phyloP scores from a whole-genome alignment of 345 rosid species.

The Gossypium bickii region DNA sequence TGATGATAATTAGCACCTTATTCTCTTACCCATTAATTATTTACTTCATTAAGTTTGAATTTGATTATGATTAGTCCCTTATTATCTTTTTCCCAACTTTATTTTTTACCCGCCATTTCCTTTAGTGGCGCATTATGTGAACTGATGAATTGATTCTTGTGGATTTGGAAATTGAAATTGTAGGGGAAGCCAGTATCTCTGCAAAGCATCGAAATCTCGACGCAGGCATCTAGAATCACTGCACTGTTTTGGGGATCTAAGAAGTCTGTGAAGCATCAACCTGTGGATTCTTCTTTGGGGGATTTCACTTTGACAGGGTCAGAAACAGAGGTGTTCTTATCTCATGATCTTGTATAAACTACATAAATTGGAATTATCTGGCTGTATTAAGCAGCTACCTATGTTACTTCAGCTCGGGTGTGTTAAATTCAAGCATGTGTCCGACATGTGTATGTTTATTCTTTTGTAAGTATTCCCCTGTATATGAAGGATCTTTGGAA shows the following conservation, averaged over 20 bases:
- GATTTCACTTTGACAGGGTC: constrained; percentile 46
- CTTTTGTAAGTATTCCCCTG: too few species aligned
- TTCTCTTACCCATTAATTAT: too few species aligned
- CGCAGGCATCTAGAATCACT: constrained; percentile 28
- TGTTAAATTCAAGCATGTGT: neutral
- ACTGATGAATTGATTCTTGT: neutral
- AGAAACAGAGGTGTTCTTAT: constrained; percentile 51
- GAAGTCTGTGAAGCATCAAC: constrained; percentile 44
- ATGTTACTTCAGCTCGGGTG: neutral
- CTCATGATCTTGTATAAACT: constrained; percentile 7
- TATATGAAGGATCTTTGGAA: too few species aligned
- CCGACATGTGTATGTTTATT: neutral
- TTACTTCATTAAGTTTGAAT: neutral
- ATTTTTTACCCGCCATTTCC: too few species aligned
- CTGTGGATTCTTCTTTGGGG: constrained; percentile 44
- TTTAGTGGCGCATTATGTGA: neutral
- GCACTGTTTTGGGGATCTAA: constrained; percentile 80
- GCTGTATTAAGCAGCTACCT: neutral
- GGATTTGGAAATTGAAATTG: constrained; percentile 11
- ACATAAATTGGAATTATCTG: neutral
- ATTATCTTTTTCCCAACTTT: neutral
- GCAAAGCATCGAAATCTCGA: constrained; percentile 22
- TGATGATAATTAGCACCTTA: too few species aligned
- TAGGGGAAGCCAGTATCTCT: constrained; percentile 41
- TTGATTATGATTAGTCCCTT: neutral